A percentile compares a stretch with the other conserved stretches of the same genome.
Conservation (phyloP, 371 early-diverging fungal genomes). For the Encephalitozoon intestinalis region DNA sequence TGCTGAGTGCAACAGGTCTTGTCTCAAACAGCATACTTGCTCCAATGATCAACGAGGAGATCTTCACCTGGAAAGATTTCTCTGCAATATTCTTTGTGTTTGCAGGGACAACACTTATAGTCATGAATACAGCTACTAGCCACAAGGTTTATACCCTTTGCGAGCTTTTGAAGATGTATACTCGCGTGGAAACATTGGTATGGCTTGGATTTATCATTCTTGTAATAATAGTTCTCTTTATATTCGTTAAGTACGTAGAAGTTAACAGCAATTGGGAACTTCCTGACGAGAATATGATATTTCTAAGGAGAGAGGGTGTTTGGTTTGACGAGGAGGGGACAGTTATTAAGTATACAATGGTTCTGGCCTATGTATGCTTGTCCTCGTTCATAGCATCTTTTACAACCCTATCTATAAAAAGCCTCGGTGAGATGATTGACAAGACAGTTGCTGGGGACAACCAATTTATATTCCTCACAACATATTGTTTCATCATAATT, state of each 20-base stretch:
- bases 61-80: conserved; percentile 66
- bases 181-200: conserved; percentile 64
- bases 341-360: conserved; percentile 58
- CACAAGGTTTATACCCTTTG: conserved; percentile 66
- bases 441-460: conserved; percentile 66
- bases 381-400: conserved; percentile 71
- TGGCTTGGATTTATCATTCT: conserved; percentile 66
- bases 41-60: conserved; percentile 71
- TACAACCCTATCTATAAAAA: conserved; percentile 73
- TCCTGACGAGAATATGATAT: conserved; percentile 31
- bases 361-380: conserved; percentile 56
- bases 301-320: conserved; percentile 32
- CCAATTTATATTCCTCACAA: conserved; percentile 65
- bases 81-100: conserved; percentile 70
- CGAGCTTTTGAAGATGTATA: conserved; percentile 68
- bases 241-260: conserved; percentile 64
- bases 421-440: conserved; percentile 68
- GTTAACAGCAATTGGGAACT: conserved; percentile 64
- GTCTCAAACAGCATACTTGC: conserved; percentile 74
- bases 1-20: conserved; percentile 70
- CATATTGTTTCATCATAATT: conserved; percentile 68
- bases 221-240: conserved; percentile 62
- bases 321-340: conserved; percentile 55
- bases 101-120: conserved; percentile 68
- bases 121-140: conserved; percentile 65